phyloP scores from a whole-genome alignment of 305 asterid genomes.

The Withania somnifera region DNA sequence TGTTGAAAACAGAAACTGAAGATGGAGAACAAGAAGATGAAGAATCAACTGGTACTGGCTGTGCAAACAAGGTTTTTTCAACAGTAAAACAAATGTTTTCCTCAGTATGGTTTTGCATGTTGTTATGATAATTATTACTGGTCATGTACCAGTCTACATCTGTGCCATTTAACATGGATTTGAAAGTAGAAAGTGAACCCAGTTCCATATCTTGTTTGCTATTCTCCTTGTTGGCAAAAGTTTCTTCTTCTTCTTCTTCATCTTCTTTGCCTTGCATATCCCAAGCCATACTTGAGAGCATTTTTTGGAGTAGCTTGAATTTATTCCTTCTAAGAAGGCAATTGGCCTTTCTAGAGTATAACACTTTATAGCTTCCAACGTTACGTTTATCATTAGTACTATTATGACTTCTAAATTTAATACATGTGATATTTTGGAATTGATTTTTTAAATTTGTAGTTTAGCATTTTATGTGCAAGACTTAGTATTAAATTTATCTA shows the following conservation, averaged over 20 bases:
- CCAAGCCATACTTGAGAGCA: constrained; percentile 77
- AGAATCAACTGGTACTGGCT: constrained; percentile 32
- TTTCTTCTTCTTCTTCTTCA: constrained; percentile 17
- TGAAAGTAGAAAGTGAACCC: constrained; percentile 38
- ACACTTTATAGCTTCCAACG: no score
- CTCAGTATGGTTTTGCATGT: constrained; percentile 28
- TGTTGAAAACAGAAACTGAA: constrained; percentile 57
- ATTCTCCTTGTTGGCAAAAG: constrained; percentile 29
- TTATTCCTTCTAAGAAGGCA: no score
- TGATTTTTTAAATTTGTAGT: no score
- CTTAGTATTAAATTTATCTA: no score
- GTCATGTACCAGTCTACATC: constrained; percentile 62
- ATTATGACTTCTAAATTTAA: no score
- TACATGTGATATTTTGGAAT: no score
- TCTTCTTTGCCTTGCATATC: constrained; percentile 36
- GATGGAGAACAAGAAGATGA: constrained; percentile 64
- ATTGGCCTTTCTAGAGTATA: no score
- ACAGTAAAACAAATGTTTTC: constrained; percentile 42
- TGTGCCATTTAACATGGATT: constrained; percentile 61
- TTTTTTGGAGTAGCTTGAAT: no score
- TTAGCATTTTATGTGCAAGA: no score
- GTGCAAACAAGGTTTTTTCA: constrained; percentile 38
- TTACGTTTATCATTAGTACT: no score
- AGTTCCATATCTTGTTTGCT: constrained; percentile 41
- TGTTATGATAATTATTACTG: not conserved